Percentiles rank a stretch among this genome's conserved stretches.
Evolutionary conservation across 73 alveolate species (phyloP).

Genomic region (Tetrahymena elliotti): DNA sequence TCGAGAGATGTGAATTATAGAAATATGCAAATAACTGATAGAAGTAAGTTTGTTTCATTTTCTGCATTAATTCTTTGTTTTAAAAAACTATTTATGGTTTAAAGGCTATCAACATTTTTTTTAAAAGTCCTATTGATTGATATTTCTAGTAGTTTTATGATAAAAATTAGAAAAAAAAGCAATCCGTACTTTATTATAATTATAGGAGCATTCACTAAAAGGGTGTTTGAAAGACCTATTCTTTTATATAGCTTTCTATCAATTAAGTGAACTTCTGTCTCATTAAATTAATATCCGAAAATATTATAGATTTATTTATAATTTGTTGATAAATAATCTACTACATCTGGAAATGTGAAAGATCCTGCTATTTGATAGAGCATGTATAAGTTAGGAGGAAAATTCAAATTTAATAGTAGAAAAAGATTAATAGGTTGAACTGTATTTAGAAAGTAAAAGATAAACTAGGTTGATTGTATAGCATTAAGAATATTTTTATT

Average conservation of each 20-base stretch:
- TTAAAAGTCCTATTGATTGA: neutral
- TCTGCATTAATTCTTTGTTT: neutral
- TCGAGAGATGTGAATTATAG: neutral
- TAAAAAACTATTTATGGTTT: neutral
- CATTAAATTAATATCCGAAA: neutral
- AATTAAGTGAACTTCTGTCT: neutral
- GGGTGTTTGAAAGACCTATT: neutral
- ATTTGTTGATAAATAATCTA: neutral
- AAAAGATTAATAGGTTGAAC: neutral
- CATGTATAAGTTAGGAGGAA: neutral
- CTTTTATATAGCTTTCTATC: neutral
- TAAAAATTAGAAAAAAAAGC: neutral
- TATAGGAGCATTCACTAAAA: neutral
- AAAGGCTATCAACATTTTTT: neutral
- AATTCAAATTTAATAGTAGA: neutral
- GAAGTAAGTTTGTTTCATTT: neutral
- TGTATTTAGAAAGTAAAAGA: neutral
- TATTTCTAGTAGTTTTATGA: neutral
- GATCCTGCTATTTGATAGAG: neutral
- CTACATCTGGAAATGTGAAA: neutral
- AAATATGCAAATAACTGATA: neutral
- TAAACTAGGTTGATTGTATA: neutral
- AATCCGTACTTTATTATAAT: neutral
- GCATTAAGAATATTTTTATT: neutral
- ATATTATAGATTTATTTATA: neutral